Base-by-base conservation (phyloP, 768 basidiomycete genomes). In the Kwoniella bestiolae region DNA sequence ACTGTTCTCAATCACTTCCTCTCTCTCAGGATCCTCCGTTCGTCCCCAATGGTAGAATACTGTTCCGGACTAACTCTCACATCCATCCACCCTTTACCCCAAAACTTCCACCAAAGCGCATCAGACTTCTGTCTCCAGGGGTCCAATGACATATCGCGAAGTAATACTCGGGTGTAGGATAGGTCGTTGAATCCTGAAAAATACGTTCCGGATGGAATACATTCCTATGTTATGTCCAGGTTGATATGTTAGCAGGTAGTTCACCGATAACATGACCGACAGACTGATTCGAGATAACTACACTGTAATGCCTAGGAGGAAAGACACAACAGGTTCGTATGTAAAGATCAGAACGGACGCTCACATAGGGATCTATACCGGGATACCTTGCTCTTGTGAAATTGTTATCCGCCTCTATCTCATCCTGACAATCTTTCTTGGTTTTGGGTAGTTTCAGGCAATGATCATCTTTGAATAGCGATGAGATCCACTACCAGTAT, bases 91-190 rank as follows among this genome's bases (percentile, higher is more conserved):
- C 38, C 51, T 35, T 25, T 50, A 34, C 29, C 23, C 65, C 57
- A 59, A 25, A 55, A 49, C 23, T 38, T 45, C 63, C 52, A 63
- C 62, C 62, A 63, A 0, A 4, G 7, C 11, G 28, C 32, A 35
- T 51, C 44, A 5, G 52, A 18, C 41, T 65, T 65, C 53, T 65
- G 64, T 9, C 64, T 49, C 64, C 64, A 65, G 5, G 56, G 64
- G 38, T 65, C 57, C 16, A 64, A 52, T 16, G 44, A 31, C 44
- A 64, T 28, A 35, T 64, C 63, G 2, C 55, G 34, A 1, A 64
- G 46, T 25, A 58, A 45, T 6, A 47, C 32, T 25, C 63, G n/a
- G 3, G 55, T 28, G 12, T 64, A 56, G 12, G 46, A 44, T 2
- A 57, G 44, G 46, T 64, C 63, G 45, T 64, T 58, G 34, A 64